phyloP scores from a whole-genome alignment of 202 grass and related monocot species.

The Carex arenaria region DNA sequence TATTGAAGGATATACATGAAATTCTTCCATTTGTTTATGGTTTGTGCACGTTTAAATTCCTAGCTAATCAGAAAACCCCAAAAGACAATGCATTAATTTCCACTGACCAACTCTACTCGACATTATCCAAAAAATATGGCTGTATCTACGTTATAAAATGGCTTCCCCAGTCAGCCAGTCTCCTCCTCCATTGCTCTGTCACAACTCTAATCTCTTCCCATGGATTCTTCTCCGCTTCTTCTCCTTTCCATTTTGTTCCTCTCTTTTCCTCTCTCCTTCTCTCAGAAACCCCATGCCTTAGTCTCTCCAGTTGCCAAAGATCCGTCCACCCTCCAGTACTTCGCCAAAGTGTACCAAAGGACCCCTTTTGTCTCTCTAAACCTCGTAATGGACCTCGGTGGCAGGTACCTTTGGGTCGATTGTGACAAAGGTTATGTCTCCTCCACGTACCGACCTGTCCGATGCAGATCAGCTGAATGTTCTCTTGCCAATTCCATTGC shows the following conservation, averaged over 20 bases:
- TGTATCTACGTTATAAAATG: not conserved
- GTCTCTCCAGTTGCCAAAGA: slow-evolving; percentile 50
- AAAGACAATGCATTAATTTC: not conserved
- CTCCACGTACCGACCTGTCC: slow-evolving; percentile 46
- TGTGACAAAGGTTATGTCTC: slow-evolving; percentile 54
- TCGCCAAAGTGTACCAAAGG: slow-evolving; percentile 41
- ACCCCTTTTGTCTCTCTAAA: slow-evolving; percentile 42
- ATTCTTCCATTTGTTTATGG: too few relatives aligned
- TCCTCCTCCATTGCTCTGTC: not conserved
- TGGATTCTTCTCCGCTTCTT: not conserved
- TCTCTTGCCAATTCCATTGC: slow-evolving; percentile 24
- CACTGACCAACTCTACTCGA: not conserved
- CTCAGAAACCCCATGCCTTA: slow-evolving; percentile 31
- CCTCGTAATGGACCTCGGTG: slow-evolving; percentile 53
- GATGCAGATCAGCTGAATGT: slow-evolving; percentile 45
- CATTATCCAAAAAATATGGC: not conserved
- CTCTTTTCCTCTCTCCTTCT: not conserved
- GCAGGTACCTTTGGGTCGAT: slow-evolving; percentile 55
- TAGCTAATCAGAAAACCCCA: not conserved
- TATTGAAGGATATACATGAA: too few relatives aligned
- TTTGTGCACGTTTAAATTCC: too few relatives aligned
- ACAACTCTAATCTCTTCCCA: not conserved
- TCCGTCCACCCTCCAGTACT: slow-evolving; percentile 52
- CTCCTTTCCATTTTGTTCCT: slow-evolving; percentile 9
- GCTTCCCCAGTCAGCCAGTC: not conserved